These are phyloP conservation scores for Cercis canadensis DNA, from an alignment of 306 rosid species.

Conservation along the genomic window DNA sequence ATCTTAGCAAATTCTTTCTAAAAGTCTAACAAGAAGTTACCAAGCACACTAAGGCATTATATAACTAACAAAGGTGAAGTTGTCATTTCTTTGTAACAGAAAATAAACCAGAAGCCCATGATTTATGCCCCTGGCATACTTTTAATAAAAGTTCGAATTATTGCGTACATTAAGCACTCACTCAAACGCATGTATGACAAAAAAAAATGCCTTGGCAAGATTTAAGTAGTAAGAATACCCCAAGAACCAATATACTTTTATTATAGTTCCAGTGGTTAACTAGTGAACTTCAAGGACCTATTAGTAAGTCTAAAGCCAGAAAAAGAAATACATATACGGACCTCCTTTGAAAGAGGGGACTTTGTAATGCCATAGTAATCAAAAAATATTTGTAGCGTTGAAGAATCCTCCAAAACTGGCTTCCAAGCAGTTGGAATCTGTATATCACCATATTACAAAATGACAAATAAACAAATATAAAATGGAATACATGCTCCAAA, in stretches of 20 bases:
- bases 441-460: slow-evolving; percentile 42
- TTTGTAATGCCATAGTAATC: slow-evolving; percentile 88
- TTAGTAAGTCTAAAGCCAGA: slow-evolving; percentile 27
- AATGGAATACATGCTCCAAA: slow-evolving; percentile 34
- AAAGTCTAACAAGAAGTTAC: neutral
- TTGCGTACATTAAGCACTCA: neutral
- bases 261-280: neutral
- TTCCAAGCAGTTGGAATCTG: slow-evolving; percentile 98
- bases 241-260: neutral
- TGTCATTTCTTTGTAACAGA: neutral
- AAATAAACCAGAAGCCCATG: neutral
- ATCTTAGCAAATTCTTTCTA: slow-evolving; percentile 9
- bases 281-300: slow-evolving; percentile 11
- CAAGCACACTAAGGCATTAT: neutral
- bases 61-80: neutral
- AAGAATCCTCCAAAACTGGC: slow-evolving; percentile 89
- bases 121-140: neutral
- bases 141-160: neutral
- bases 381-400: slow-evolving; percentile 86
- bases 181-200: neutral
- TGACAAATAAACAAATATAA: slow-evolving; percentile 33
- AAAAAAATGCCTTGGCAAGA: neutral
- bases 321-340: slow-evolving; percentile 44
- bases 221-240: neutral
- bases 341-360: slow-evolving; percentile 99